Percentiles rank a stretch among this genome's conserved stretches.
Evolutionary conservation across 768 basidiomycete species (phyloP).

Genomic region (Trametopsis cervina): DNA sequence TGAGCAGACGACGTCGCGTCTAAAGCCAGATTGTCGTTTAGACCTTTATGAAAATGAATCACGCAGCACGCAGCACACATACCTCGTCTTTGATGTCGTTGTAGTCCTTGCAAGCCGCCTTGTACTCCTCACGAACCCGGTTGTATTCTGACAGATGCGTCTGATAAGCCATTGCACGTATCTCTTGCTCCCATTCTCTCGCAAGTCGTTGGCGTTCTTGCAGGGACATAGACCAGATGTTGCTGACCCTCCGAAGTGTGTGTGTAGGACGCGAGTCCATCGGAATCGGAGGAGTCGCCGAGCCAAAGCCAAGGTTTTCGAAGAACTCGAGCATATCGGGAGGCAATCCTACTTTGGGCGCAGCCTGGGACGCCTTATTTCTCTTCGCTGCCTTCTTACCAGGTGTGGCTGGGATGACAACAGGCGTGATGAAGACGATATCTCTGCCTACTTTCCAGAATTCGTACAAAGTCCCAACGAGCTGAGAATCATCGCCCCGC

Average conservation of each 20-base stretch:
- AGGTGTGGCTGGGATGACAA: background rate
- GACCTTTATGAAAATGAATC: background rate
- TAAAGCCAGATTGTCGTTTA: slow-evolving; percentile 18
- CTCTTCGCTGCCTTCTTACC: background rate
- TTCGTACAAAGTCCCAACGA: slow-evolving; percentile 9
- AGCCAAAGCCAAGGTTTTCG: slow-evolving; percentile 11
- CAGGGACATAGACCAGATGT: slow-evolving; percentile 13
- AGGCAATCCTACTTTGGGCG: background rate
- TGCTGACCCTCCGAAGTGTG: background rate
- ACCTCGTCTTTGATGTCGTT: slow-evolving; percentile 25
- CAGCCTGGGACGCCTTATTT: background rate
- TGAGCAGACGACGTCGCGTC: slow-evolving; percentile 50
- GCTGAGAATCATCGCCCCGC: background rate
- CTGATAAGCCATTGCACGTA: slow-evolving; percentile 11
- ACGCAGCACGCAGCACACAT: background rate
- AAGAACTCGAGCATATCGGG: slow-evolving; percentile 7
- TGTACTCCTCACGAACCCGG: slow-evolving; percentile 15
- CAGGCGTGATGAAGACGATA: slow-evolving; percentile 14
- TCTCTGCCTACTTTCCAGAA: slow-evolving; percentile 22
- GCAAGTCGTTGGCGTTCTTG: slow-evolving; percentile 10
- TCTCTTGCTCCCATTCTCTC: slow-evolving; percentile 16
- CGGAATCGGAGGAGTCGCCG: slow-evolving; percentile 5
- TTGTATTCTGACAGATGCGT: slow-evolving; percentile 13
- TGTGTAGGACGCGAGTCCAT: background rate
- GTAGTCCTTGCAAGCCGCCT: slow-evolving; percentile 17